Conservation (phyloP, 2,329 filamentous ascomycete genomes). For the Fusarium gaditjirri region DNA sequence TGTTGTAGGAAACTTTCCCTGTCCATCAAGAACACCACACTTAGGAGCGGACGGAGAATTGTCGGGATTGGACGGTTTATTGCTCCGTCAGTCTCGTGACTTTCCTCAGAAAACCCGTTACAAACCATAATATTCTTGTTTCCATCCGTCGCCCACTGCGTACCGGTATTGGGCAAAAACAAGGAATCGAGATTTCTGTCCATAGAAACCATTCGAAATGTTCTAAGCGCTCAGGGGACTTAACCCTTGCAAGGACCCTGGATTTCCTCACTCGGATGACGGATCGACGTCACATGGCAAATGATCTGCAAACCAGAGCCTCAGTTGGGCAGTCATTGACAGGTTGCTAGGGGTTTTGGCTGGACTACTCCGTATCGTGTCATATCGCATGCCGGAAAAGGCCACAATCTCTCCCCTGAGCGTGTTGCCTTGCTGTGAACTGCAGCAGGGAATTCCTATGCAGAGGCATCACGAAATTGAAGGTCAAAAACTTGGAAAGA, state of each 20-base stretch:
- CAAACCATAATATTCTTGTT: constrained; percentile 11
- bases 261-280: constrained; percentile 13
- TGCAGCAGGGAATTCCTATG: background rate
- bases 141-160: background rate
- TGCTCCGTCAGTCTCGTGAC: constrained; percentile 15
- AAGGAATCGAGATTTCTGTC: constrained; percentile 13
- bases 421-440: background rate
- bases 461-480: background rate
- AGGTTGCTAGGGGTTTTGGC: background rate
- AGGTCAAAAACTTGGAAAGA: constrained; percentile 15
- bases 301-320: constrained; percentile 36
- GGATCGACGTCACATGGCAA: constrained; percentile 33
- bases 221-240: background rate
- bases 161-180: background rate
- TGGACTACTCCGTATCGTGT: background rate
- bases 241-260: constrained; percentile 29
- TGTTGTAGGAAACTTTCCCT: constrained; percentile 20
- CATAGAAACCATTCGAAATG: constrained; percentile 30
- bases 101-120: background rate
- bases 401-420: background rate
- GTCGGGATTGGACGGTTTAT: background rate
- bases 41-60: constrained; percentile 1
- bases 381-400: background rate
- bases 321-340: constrained; percentile 20
- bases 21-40: background rate